These are phyloP conservation scores for Suaeda aralocaspica DNA, from an alignment of 148 eudicot genomes.

Conservation along the genomic window DNA sequence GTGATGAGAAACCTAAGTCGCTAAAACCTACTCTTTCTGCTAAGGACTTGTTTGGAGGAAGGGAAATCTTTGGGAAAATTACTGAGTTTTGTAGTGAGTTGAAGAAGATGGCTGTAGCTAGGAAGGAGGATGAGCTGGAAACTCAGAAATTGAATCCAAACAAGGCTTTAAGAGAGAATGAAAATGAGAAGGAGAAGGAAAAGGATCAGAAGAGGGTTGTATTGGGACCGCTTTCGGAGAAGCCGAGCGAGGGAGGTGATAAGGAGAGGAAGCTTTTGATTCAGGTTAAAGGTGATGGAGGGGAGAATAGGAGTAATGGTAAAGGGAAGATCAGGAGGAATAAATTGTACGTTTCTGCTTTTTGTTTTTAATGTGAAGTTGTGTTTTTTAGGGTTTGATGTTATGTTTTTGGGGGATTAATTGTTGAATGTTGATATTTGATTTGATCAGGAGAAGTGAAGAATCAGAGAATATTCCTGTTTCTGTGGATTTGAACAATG, in stretches of 20 bases:
- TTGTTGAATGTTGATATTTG: slow-evolving; percentile 7
- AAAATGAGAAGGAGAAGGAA: slow-evolving; percentile 13
- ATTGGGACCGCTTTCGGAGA: slow-evolving; percentile 16
- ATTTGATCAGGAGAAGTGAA: slow-evolving; percentile 46
- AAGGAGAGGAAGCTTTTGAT: slow-evolving; percentile 63
- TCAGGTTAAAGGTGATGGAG: slow-evolving; percentile 33
- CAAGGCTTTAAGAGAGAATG: not conserved
- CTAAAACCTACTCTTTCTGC: slow-evolving; percentile 65
- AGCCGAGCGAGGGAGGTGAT: slow-evolving; percentile 24
- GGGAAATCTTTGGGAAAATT: slow-evolving; percentile 58
- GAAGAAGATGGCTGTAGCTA: slow-evolving; percentile 49
- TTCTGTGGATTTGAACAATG: slow-evolving; percentile 46
- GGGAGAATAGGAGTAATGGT: slow-evolving; percentile 24
- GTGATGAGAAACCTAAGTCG: slow-evolving; percentile 19
- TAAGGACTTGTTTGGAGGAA: slow-evolving; percentile 66
- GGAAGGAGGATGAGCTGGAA: slow-evolving; percentile 23
- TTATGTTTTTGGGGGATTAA: not conserved
- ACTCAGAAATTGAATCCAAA: slow-evolving; percentile 10
- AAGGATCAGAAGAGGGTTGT: slow-evolving; percentile 7
- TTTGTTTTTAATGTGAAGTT: not conserved
- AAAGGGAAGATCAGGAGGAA: slow-evolving; percentile 38
- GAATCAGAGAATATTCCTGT: slow-evolving; percentile 64
- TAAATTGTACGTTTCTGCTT: slow-evolving; percentile 31
- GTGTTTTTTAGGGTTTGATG: not conserved
- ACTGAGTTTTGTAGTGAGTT: slow-evolving; percentile 71